Conservation (phyloP, 2,329 filamentous ascomycete genomes). For the Rhexocercosporidium sp. region DNA sequence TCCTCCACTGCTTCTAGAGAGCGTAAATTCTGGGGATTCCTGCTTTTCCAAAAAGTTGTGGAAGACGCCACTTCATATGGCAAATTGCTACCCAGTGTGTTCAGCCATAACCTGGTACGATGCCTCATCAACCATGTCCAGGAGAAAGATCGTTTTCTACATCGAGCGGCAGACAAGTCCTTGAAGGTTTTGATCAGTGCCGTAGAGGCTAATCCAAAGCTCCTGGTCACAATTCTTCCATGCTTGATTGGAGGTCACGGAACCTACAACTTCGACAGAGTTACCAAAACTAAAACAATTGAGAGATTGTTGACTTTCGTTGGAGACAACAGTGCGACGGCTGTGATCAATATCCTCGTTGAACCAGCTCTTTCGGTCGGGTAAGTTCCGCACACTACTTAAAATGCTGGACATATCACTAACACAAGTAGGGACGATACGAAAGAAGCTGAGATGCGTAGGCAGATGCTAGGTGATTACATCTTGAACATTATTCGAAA, state of each 20-base stretch:
- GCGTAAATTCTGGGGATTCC: constrained; percentile 90
- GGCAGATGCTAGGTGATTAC: constrained; percentile 42
- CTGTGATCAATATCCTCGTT: constrained; percentile 54
- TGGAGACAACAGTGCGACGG: constrained; percentile 38
- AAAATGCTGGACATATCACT: constrained; percentile 21
- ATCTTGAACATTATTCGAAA: constrained; percentile 39
- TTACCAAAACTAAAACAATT: constrained; percentile 84
- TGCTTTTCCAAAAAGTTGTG: constrained; percentile 81
- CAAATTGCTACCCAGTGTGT: constrained; percentile 63
- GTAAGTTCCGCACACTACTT: constrained; percentile 33
- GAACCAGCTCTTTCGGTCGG: constrained; percentile 48
- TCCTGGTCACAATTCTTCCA: constrained; percentile 65
- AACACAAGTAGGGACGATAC: constrained; percentile 22
- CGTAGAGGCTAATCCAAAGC: constrained; percentile 63
- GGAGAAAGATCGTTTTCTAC: constrained; percentile 77
- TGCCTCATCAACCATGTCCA: constrained; percentile 84
- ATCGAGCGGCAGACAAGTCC: constrained; percentile 78
- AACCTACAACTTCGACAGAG: constrained; percentile 80
- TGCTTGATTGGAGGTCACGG: constrained; percentile 74
- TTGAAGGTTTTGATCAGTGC: constrained; percentile 72
- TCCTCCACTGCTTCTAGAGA: constrained; percentile 81
- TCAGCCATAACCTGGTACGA: constrained; percentile 82
- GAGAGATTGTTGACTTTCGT: constrained; percentile 56
- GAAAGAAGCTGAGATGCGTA: constrained; percentile 39
- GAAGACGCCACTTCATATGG: constrained; percentile 54